phyloP scores from a whole-genome alignment of 2,329 filamentous ascomycete genomes.

The Daldinia sp. region DNA sequence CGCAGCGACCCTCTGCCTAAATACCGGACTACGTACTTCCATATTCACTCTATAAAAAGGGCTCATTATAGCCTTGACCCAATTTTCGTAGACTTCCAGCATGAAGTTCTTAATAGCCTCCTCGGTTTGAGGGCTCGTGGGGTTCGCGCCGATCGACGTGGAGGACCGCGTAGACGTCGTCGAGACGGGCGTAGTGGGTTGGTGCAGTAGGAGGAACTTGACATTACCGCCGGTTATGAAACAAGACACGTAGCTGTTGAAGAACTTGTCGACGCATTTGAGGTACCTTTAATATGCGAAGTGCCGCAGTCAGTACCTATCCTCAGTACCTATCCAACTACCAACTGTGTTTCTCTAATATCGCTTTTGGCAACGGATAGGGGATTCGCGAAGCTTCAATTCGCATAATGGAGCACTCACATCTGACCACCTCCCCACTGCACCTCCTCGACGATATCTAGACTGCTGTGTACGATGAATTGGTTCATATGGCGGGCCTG shows the following conservation, averaged over 20 bases:
- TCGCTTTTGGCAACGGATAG: neutral
- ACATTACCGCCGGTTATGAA: conserved; percentile 93
- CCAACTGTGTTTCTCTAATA: neutral
- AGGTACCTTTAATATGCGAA: conserved; percentile 68
- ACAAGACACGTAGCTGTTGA: conserved; percentile 92
- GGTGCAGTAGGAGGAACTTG: conserved; percentile 93
- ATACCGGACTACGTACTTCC: conserved; percentile 86
- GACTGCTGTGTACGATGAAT: conserved; percentile 91
- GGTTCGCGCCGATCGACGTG: conserved; percentile 82
- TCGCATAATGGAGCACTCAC: conserved; percentile 55
- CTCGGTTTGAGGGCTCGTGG: conserved; percentile 87
- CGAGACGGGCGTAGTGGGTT: conserved; percentile 59
- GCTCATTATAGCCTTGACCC: conserved; percentile 96
- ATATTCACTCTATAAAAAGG: conserved; percentile 91
- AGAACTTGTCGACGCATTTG: conserved; percentile 96
- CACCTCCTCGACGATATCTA: conserved; percentile 95
- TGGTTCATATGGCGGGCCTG: conserved; percentile 94
- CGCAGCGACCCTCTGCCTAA: conserved; percentile 80
- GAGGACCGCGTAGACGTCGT: conserved; percentile 48
- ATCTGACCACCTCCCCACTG: conserved; percentile 90
- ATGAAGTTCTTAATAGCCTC: conserved; percentile 97
- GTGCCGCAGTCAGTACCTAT: neutral
- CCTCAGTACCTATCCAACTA: neutral
- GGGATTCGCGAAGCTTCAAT: neutral
- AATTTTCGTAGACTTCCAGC: conserved; percentile 92